Evolutionary conservation across 2,329 filamentous ascomycete species (phyloP), one percentile per base, ranked within the genome.

Genomic region (Fusarium caatingaense): DNA sequence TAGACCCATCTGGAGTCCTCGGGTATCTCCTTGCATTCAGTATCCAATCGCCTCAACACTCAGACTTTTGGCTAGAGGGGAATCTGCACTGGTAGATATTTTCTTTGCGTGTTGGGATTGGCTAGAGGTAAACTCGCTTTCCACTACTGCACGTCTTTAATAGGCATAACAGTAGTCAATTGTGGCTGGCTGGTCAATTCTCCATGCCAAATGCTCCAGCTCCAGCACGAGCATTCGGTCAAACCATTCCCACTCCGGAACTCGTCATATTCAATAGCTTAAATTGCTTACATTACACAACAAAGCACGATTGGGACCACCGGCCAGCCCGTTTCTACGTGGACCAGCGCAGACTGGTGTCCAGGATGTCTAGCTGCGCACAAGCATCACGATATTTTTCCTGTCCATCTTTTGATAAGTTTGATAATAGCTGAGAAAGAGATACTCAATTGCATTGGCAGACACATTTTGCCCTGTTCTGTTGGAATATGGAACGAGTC

Each of bases 171-270:
- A 23, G 56, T 37, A 51, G 34, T 55, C 54, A 42, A 45, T 37
- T 66, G 66, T 69, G 66, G 66, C 66, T 69, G 56, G 66, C 66
- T 69, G 61, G 41, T 34, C 55, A 28, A 50, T 46, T 50, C 30
- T 56, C 32, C 60, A 60, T 68, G 46, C 50, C 46, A 53, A 68
- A 64, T 41, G 27, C 49, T 56, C 48, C 18, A 48, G 20, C 18
- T 30, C 12, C 18, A 48, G 23, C 41, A 16, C 18, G 30, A 49
- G 42, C 48, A 18, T 37, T 41, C 40, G 37, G 23, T 11, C 42
- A 48, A 47, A 44, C 51, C 53, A 69, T 69, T 69, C 66, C 66
- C 46, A 63, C 66, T 67, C 66, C 61, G 66, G 66, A 70, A 57
- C 48, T 30, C 34, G 32, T n/a, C 25, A 55, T 58, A 23, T 46